Base-by-base conservation (phyloP, 352 stramenopile species). In the Globisporangium megalacanthum region DNA sequence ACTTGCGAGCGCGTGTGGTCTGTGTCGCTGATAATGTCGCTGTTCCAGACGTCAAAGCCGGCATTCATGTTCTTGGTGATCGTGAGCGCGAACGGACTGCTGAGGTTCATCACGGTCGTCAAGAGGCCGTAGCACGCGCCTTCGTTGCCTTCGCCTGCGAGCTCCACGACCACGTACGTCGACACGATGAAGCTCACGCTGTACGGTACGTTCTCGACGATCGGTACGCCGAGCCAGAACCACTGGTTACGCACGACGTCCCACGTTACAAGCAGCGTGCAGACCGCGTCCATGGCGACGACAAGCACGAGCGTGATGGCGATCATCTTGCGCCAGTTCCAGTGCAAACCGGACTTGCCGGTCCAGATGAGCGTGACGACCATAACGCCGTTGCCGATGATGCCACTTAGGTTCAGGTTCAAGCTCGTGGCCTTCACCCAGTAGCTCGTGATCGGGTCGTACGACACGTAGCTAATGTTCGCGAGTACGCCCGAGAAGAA, bases 131-230 rank as follows among this genome's bases (percentile, higher is more conserved):
- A 76, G 35, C 73, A 68, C 14, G 69, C 64, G 25, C 64, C 75
- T 62, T 82, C 75, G 55, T 78, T 75, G 25, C 70, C 72, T 13
- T 71, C 63, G 10, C 72, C 72, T 15, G 66, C 69, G 25, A 86
- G 54, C 57, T 86, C 75, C 0, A 85, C 75, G 17, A 77, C 64
- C 47, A 76, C 62, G 60, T 73, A 79, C 14, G 69, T 78, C 17
- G 44, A 50, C 15, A 80, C 67, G 8, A 84, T 68, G 17, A 76
- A 84, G 36, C 60, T 59, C 19, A 81, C 68, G 25, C 68, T 68
- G 31, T 58, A 59, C n/a, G 72, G 69, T 2, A 81, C 47, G 6
- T 69, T 66, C 51, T 77, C 69, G 4, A 77, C 47, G 31, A 80
- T 44, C 0, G 70, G 62, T 9, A 71, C 62, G 15, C 68, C 70